Base-by-base conservation (phyloP, 768 basidiomycete genomes). In the Suillus bovinus region DNA sequence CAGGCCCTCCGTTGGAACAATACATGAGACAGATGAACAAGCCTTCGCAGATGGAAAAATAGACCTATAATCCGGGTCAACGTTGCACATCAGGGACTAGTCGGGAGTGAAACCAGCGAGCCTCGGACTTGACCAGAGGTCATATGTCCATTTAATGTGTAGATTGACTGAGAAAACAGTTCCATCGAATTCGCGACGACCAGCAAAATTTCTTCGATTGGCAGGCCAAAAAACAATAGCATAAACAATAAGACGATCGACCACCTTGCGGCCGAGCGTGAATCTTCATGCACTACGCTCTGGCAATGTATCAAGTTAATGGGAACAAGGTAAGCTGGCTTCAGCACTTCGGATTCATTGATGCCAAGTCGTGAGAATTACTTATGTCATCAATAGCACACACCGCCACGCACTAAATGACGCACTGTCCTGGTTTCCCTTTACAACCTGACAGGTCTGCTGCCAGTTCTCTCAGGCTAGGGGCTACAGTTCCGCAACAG, bases 361-460 rank as follows among this genome's bases (percentile, higher is more conserved):
- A n/a, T n/a, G n/a, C 31, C 0, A 2, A 44, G 44, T 24, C 7
- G 46, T 47, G 46, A 14, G 46, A 24, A 6, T 47, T 47, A 9
- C 46, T 47, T 47, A 33, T 47, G 46, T 47, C 22, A 47, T 47
- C 46, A n/a, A n/a, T n/a, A n/a, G n/a, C n/a, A n/a, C n/a, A n/a
- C n/a, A n/a, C n/a, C n/a, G n/a, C n/a, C n/a, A n/a, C n/a, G n/a
- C n/a, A n/a, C n/a, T n/a, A n/a, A n/a, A n/a, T n/a, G n/a, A n/a
- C n/a, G n/a, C n/a, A n/a, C n/a, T n/a, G n/a, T n/a, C 42, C n/a
- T 11, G n/a, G n/a, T 44, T 42, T 42, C 20, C 41, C 20, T 24
- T 47, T 24, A 7, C 2, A 8, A 4, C 24, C 22, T 1, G 24
- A 47, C 3, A 47, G 13, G 22, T 6, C 5, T 24, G 5, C n/a